A percentile compares a stretch with the other conserved stretches of the same genome.
Evolutionary conservation across 768 basidiomycete genomes (phyloP).

Genomic region (Serendipita indica): DNA sequence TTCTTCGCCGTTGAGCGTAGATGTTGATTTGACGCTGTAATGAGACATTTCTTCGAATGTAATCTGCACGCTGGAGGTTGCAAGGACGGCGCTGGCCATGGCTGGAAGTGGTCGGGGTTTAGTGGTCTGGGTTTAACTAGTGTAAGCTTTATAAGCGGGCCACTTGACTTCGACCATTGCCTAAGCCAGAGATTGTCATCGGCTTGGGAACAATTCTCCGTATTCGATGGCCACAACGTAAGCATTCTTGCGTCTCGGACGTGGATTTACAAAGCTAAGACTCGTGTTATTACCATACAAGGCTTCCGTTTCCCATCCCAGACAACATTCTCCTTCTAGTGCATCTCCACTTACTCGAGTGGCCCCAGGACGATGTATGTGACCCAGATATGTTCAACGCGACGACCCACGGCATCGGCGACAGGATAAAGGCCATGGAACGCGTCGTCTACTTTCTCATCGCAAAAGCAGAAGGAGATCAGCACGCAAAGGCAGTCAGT

Average conservation of each 20-base stretch:
- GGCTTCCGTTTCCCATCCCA: conserved; percentile 4
- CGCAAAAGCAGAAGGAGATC: neutral
- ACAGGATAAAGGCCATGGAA: conserved; percentile 6
- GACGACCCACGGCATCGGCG: neutral
- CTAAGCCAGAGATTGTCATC: neutral
- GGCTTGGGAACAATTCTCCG: neutral
- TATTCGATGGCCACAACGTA: neutral
- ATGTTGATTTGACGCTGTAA: neutral
- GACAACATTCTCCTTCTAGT: neutral
- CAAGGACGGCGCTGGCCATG: neutral
- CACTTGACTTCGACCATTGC: neutral
- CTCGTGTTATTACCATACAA: neutral
- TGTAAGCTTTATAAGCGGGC: no score
- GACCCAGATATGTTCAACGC: conserved; percentile 3
- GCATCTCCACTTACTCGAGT: neutral
- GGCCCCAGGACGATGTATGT: neutral
- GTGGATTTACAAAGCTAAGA: neutral
- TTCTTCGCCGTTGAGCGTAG: neutral
- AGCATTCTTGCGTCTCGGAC: no score
- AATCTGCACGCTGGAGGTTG: neutral
- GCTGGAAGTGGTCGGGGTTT: neutral
- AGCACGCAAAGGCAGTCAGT: conserved; percentile 1
- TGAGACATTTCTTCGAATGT: neutral
- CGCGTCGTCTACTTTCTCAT: neutral
- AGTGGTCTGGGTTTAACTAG: neutral